These are phyloP conservation scores for Remersonia thermophila DNA, from an alignment of 2,329 filamentous ascomycete species.

Conservation along the genomic window DNA sequence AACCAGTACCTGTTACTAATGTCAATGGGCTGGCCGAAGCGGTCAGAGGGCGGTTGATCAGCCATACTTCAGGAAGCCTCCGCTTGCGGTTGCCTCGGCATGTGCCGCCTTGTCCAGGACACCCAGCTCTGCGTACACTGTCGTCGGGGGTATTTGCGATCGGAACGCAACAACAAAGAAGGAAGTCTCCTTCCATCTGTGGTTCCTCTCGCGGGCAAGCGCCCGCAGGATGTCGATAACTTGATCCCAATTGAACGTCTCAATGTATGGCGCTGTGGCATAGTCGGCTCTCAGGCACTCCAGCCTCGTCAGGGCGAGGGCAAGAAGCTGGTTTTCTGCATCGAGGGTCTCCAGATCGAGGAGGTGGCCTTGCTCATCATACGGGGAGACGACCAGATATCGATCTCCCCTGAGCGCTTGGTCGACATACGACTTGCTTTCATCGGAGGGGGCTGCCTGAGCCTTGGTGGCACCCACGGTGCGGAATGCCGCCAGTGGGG, in stretches of 20 bases:
- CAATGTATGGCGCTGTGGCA: slow-evolving; percentile 59
- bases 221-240: slow-evolving; percentile 46
- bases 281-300: slow-evolving; percentile 55
- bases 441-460: slow-evolving; percentile 18
- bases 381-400: slow-evolving; percentile 60
- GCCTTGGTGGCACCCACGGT: slow-evolving; percentile 13
- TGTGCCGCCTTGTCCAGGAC: slow-evolving; percentile 68
- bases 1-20: slow-evolving; percentile 64
- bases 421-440: slow-evolving; percentile 1
- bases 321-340: slow-evolving; percentile 53
- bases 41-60: background rate
- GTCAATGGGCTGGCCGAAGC: slow-evolving; percentile 3
- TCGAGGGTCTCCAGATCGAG: slow-evolving; percentile 59
- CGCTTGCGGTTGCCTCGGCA: slow-evolving; percentile 63
- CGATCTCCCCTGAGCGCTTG: slow-evolving; percentile 11
- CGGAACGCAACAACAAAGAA: slow-evolving; percentile 84
- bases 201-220: slow-evolving; percentile 34
- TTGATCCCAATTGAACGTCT: slow-evolving; percentile 64
- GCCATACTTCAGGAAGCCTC: slow-evolving; percentile 66
- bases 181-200: slow-evolving; percentile 45
- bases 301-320: slow-evolving; percentile 56
- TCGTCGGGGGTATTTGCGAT: slow-evolving; percentile 55
- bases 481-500: background rate
- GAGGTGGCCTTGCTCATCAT: slow-evolving; percentile 56
- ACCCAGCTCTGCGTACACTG: slow-evolving; percentile 56